Evolutionary conservation across 1,284 basidiomycete species (phyloP), one percentile per base, ranked within the genome.

Genomic region (Rhodofomes roseus): DNA sequence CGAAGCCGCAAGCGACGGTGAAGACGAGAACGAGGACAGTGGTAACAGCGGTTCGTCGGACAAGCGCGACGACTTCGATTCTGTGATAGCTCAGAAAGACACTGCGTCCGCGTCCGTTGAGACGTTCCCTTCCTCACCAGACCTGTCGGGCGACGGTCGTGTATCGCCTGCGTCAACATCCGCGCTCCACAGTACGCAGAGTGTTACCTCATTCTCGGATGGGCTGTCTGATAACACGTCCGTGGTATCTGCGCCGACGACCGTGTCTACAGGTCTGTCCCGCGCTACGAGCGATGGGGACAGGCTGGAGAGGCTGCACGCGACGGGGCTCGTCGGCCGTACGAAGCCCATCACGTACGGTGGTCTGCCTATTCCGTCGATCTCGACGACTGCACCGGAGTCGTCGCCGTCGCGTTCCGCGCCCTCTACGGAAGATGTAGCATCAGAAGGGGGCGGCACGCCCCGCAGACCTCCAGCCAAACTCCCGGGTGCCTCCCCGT

Each of bases 381-480:
- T 86, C 58, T 79, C 81, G 3, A 85, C 81, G 1, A 81, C 81
- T 2, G 77, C 69, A 2, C 77, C 80, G 1, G 78, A 81, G 31
- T 74, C 75, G 0, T 75, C 78, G 1, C 52, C 62, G 1, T 37
- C 66, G n/a, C 54, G 65, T 12, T 52, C 63, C 16, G 25, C 53
- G 1, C 16, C 57, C 50, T 18, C 44, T 31, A 1, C 18, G 37
- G 27, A 25, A 11, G 25, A 29, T 9, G 51, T 20, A 14, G n/a
- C 20, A 14, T 9, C 41, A 25, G 39, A n/a, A 3, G 50, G 31
- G 14, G 20, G 16, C 14, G 50, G 50, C 22, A 52, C 50, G 11
- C 29, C 53, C 16, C 20, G 60, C n/a, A 60, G 55, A 61, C 57
- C 58, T 6, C 58, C 61, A 0, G 54, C 60, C 1, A 60, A 58